Percentiles rank a stretch among this genome's conserved stretches.
Evolutionary conservation across 768 basidiomycete genomes (phyloP).

Genomic region (Tricholoma sp.): DNA sequence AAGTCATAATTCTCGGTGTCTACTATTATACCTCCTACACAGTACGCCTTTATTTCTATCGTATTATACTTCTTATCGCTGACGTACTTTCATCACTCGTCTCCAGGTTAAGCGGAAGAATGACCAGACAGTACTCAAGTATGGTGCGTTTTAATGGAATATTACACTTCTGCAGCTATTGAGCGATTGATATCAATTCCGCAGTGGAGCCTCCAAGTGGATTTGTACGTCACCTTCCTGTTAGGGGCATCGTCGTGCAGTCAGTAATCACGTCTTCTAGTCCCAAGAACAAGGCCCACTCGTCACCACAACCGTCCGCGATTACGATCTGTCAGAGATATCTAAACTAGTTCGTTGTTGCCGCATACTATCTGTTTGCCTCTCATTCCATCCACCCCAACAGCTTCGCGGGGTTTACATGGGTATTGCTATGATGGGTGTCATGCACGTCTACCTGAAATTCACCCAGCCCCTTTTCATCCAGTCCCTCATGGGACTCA

Average conservation of each 20-base stretch:
- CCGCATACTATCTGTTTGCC: not conserved
- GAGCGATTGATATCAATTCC: conserved; percentile 1
- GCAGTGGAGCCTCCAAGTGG: conserved; percentile 71
- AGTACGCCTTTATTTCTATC: conserved; percentile 37
- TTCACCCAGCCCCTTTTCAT: conserved; percentile 97
- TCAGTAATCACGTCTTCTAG: conserved; percentile 27
- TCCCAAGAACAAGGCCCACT: conserved; percentile 66
- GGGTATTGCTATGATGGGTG: conserved; percentile 82
- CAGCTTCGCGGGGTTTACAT: conserved; percentile 65
- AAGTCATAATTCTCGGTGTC: conserved; percentile 59
- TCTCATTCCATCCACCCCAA: not conserved
- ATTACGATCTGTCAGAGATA: conserved; percentile 89
- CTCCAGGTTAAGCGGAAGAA: conserved; percentile 89
- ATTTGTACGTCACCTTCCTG: conserved; percentile 50
- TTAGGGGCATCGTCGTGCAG: not conserved
- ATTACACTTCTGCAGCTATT: not conserved
- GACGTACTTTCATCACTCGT: not conserved
- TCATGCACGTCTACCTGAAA: conserved; percentile 92
- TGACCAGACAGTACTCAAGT: conserved; percentile 94
- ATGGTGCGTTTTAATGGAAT: conserved; percentile 43
- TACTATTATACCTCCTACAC: conserved; percentile 78
- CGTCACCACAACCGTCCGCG: conserved; percentile 86
- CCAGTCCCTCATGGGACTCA: conserved; percentile 92
- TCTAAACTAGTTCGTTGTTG: conserved; percentile 62
- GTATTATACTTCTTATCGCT: not conserved